Percentiles rank a stretch among this genome's conserved stretches.
Evolutionary conservation across 2,329 filamentous ascomycete species (phyloP).

Genomic region (Pyrenochaeta sp.): DNA sequence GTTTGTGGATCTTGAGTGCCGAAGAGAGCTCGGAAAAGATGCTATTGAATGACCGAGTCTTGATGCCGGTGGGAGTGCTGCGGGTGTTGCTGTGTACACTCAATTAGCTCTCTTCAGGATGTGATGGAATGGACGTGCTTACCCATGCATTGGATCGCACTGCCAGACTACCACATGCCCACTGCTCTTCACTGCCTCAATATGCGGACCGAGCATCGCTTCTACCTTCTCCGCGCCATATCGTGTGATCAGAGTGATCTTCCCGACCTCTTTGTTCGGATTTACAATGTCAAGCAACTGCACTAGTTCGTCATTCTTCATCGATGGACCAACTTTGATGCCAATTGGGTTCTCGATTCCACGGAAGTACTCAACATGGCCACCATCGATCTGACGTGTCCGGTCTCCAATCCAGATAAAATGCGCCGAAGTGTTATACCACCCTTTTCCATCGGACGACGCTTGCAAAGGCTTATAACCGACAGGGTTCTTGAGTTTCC

Average conservation of each 20-base stretch:
- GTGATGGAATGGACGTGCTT: conserved; percentile 7
- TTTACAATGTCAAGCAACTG: conserved; percentile 85
- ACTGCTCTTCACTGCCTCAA: conserved; percentile 84
- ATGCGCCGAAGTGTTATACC: conserved; percentile 94
- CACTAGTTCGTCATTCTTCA: conserved; percentile 78
- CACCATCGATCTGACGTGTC: conserved; percentile 90
- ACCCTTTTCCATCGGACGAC: conserved; percentile 63
- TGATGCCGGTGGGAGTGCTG: conserved; percentile 77
- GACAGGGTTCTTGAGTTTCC: conserved; percentile 72
- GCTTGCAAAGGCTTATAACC: conserved; percentile 46
- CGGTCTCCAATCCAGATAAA: conserved; percentile 99
- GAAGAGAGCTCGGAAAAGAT: conserved; percentile 88
- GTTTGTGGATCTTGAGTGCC: conserved; percentile 83
- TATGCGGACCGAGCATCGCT: conserved; percentile 80
- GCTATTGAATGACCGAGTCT: conserved; percentile 89
- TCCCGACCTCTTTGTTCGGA: conserved; percentile 81
- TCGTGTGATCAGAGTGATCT: conserved; percentile 94
- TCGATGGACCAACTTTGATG: conserved; percentile 92
- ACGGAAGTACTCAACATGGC: conserved; percentile 96
- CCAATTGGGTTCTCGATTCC: conserved; percentile 96
- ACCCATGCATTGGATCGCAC: conserved; percentile 98
- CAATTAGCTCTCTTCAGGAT: conserved; percentile 6
- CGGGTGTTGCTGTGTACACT: conserved; percentile 61
- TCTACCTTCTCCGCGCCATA: conserved; percentile 85
- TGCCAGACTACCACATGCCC: conserved; percentile 89